Conservation (phyloP, 768 basidiomycete species). For the Collybia mongolica region DNA sequence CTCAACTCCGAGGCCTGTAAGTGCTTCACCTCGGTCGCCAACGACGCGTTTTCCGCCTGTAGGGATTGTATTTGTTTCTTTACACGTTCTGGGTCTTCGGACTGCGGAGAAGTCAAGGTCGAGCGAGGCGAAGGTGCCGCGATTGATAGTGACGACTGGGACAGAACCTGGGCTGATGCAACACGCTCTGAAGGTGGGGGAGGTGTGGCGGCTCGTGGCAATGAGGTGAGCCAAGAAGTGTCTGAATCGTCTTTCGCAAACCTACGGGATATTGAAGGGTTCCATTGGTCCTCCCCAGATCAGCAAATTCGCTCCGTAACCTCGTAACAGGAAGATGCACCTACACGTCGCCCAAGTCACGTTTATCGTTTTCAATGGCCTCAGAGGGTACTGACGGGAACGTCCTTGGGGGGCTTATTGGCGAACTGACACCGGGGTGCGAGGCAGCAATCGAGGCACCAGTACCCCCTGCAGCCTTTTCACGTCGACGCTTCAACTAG, state of each 20-base stretch:
- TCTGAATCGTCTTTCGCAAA: slow-evolving; percentile 50
- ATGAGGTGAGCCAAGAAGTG: slow-evolving; percentile 58
- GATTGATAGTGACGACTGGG: slow-evolving; percentile 19
- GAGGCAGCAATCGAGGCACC: slow-evolving; percentile 14
- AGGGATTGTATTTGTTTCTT: slow-evolving; percentile 15
- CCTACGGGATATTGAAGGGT: slow-evolving; percentile 13
- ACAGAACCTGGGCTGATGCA: slow-evolving; percentile 14
- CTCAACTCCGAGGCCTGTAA: slow-evolving; percentile 29
- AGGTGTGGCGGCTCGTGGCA: slow-evolving; percentile 44
- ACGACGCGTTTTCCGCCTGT: slow-evolving; percentile 21
- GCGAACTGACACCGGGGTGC: slow-evolving; percentile 34
- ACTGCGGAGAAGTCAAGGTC: slow-evolving; percentile 6
- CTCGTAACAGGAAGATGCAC: slow-evolving; percentile 31
- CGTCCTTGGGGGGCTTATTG: slow-evolving; percentile 36
- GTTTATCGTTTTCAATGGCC: slow-evolving; percentile 41
- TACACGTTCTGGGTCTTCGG: slow-evolving; percentile 16
- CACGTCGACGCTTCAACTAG: slow-evolving; percentile 78
- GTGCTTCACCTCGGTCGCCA: slow-evolving; percentile 25
- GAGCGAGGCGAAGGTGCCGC: slow-evolving; percentile 11
- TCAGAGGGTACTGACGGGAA: slow-evolving; percentile 54
- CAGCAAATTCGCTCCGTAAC: slow-evolving; percentile 2
- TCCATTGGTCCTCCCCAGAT: slow-evolving; percentile 3
- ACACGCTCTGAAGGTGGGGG: slow-evolving; percentile 24
- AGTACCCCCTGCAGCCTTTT: slow-evolving; percentile 53
- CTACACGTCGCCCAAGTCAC: slow-evolving; percentile 65